Conservation (phyloP, 2,329 filamentous ascomycete species). For the Talaromyces funiculosus region DNA sequence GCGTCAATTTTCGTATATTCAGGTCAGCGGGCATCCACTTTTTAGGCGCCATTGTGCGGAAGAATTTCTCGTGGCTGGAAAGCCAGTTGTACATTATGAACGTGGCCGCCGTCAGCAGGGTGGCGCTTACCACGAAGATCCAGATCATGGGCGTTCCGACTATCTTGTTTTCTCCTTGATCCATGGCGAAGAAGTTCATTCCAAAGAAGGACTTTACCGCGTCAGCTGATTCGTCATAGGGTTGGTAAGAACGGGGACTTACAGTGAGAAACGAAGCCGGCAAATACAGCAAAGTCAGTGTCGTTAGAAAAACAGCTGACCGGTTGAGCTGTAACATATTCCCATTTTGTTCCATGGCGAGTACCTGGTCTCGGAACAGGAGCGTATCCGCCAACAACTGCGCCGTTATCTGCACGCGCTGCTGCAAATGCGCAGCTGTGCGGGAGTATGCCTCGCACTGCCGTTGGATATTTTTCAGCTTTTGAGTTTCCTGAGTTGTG, state of each 20-base stretch:
- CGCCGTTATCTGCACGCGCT: constrained; percentile 17
- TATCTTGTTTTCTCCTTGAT: constrained; percentile 24
- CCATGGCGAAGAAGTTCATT: constrained; percentile 39
- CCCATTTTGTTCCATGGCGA: constrained; percentile 19
- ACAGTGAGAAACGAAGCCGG: constrained; percentile 13
- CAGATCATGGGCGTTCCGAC: constrained; percentile 34
- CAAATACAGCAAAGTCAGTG: constrained; percentile 11
- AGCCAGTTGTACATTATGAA: constrained; percentile 20
- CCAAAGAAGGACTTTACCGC: constrained; percentile 34
- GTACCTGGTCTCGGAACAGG: constrained; percentile 19
- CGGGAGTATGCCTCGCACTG: constrained; percentile 17
- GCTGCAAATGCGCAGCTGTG: constrained; percentile 18
- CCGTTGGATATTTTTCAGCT: constrained; percentile 17
- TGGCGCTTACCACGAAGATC: constrained; percentile 33
- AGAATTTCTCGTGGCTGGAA: constrained; percentile 20
- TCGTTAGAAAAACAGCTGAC: constrained; percentile 18
- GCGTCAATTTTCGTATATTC: constrained; percentile 5
- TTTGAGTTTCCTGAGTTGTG: constrained; percentile 5
- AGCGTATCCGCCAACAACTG: constrained; percentile 21
- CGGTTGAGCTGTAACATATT: constrained; percentile 23
- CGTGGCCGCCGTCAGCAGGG: constrained; percentile 27
- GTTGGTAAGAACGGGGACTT: neutral
- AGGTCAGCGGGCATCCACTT: constrained; percentile 2
- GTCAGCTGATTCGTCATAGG: neutral
- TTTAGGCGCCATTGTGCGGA: constrained; percentile 19